Percentiles rank a stretch among this genome's conserved stretches.
Conservation (phyloP, 352 stramenopile species). For the Saprolegnia diclina region DNA sequence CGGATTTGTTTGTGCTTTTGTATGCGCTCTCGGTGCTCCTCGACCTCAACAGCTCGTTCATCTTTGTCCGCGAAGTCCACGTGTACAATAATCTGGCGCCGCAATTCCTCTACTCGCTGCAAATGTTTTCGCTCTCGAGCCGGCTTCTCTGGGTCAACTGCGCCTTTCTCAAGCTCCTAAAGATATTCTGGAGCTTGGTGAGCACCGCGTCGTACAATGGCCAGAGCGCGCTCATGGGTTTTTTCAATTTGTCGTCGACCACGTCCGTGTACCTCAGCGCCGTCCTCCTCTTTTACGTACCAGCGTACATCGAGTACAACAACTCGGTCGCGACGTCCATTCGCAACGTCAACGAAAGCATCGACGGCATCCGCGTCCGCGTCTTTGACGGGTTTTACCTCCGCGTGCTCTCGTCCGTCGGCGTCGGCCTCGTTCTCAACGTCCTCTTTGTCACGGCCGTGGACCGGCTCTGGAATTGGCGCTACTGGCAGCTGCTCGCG, state of each 20-base stretch:
- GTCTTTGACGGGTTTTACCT: constrained; percentile 9
- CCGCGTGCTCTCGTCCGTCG: neutral
- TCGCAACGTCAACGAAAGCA: neutral
- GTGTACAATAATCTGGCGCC: neutral
- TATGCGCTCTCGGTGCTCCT: neutral
- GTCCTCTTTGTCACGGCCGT: neutral
- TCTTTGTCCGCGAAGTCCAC: constrained; percentile 8
- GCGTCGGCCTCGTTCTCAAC: neutral
- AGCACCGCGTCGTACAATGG: neutral
- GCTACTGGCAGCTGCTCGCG: neutral
- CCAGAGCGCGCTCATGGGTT: constrained; percentile 4
- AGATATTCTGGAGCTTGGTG: neutral
- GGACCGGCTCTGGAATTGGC: neutral
- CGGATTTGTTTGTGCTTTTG: constrained; percentile 14
- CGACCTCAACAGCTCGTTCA: neutral
- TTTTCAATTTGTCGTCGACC: neutral
- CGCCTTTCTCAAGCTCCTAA: constrained; percentile 5
- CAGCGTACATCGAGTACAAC: constrained; percentile 18
- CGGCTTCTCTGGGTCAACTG: constrained; percentile 15
- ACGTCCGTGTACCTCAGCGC: neutral
- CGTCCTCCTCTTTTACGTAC: neutral
- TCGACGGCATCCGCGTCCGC: constrained; percentile 9
- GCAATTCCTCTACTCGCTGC: neutral
- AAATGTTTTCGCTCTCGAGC: neutral
- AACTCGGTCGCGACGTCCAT: neutral